Evolutionary conservation across 768 basidiomycete species (phyloP), one percentile per base, ranked within the genome.

Genomic region (Clitopilus passeckerianus): DNA sequence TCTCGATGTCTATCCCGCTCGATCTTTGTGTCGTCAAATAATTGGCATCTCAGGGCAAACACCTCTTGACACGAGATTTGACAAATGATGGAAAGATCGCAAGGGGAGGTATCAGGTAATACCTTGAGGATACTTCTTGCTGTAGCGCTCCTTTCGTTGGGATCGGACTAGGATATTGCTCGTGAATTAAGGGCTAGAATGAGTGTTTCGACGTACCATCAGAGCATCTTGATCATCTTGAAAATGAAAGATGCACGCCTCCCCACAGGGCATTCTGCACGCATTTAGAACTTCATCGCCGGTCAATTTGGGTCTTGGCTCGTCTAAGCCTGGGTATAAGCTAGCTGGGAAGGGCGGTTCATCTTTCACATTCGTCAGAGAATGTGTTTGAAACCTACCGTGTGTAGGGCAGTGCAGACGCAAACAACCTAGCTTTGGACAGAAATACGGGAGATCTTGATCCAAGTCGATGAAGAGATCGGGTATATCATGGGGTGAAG

Each of bases 1-100:
- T 61, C 57, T 12, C 34, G 20, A 27, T 34, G 34, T 12, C 15
- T 33, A 10, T 57, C 53, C 6, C 46, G 55, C 22, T 34, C 24
- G n/a, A 63, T 60, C 6, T 18, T 50, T 16, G 58, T 60, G 41
- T 69, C 69, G 18, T 56, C 18, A 27, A 72, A 56, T 10, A 59
- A 53, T 53, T 56, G 55, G 1, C 61, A 61, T n/a, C 72, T 70
- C 37, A 33, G 0, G 22, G 37, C 15, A 7, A 64, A 34, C 61
- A 80, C 84, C 70, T 85, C 75, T 27, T 69, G 67, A 59, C 85
- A 86, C 9, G 75, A 73, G 59, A 74, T 80, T 10, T 76, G 72
- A 53, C 79, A 80, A 30, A 85, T 74, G 0, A 70, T 61, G 18
- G 83, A 78, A 24, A 86, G 61, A 61, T 81, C 72, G 60, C 85